phyloP scores from a whole-genome alignment of 2,329 filamentous ascomycete species.

The Sporothrix variecibatus region DNA sequence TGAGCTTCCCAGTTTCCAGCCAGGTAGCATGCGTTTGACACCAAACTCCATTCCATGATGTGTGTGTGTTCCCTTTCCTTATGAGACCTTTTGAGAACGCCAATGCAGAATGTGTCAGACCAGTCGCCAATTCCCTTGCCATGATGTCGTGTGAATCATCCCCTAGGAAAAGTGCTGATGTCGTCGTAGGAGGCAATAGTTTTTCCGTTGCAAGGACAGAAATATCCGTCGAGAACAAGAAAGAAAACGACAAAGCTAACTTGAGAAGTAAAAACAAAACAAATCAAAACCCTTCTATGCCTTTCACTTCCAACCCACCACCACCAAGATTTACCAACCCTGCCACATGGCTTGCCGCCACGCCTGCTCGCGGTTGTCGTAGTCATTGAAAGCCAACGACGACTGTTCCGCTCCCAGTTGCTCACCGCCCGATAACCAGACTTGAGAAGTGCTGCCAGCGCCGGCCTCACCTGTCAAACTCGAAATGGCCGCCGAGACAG shows the following conservation, averaged over 20 bases:
- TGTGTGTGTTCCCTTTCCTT: neutral
- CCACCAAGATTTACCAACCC: neutral
- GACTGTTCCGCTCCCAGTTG: neutral
- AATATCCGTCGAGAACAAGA: neutral
- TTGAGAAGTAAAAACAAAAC: neutral
- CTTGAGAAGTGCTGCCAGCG: neutral
- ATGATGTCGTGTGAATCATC: no score
- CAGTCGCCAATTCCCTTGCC: no score
- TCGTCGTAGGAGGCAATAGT: neutral
- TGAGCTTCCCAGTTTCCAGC: neutral
- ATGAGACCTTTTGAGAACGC: neutral
- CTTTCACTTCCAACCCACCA: neutral
- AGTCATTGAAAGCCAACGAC: neutral
- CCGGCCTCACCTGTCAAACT: neutral
- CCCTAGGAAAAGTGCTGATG: neutral
- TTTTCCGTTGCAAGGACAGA: no score
- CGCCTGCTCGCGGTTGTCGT: neutral
- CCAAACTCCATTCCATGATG: neutral
- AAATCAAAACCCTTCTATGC: neutral
- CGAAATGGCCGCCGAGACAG: neutral
- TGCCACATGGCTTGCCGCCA: slow-evolving; percentile 10
- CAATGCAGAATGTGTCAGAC: neutral
- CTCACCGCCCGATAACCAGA: neutral
- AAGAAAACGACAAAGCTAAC: neutral
- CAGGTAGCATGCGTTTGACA: neutral